Percentiles rank a stretch among this genome's conserved stretches.
These are phyloP conservation scores for Diaporthe ilicicola DNA, from an alignment of 2,329 filamentous ascomycete genomes.

Conservation along the genomic window DNA sequence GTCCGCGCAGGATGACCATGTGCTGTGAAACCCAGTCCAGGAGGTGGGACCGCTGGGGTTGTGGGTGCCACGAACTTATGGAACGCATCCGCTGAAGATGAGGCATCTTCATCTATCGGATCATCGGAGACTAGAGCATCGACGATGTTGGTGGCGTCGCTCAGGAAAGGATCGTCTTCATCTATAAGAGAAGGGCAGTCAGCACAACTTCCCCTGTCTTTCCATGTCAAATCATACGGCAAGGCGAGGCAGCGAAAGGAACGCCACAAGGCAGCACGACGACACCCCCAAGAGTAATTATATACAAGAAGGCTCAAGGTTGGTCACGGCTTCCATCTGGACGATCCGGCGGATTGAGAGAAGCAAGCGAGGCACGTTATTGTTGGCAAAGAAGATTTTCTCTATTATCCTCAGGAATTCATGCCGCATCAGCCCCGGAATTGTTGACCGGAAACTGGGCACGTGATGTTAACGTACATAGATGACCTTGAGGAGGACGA, in stretches of 20 bases:
- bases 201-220: conserved; percentile 44
- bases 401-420: conserved; percentile 38
- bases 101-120: conserved; percentile 35
- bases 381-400: conserved; percentile 31
- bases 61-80: conserved; percentile 11
- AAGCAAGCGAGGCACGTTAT: conserved; percentile 26
- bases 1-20: conserved; percentile 32
- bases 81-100: neutral
- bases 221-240: conserved; percentile 31
- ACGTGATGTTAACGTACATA: conserved; percentile 71
- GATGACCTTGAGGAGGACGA: conserved; percentile 69
- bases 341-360: conserved; percentile 26
- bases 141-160: conserved; percentile 70
- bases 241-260: conserved; percentile 32
- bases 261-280: conserved; percentile 35
- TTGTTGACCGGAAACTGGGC: conserved; percentile 46
- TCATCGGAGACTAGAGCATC: conserved; percentile 75
- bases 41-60: conserved; percentile 28
- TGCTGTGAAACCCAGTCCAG: conserved; percentile 29
- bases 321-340: conserved; percentile 34
- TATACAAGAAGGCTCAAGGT: conserved; percentile 49
- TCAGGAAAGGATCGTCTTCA: conserved; percentile 67
- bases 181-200: conserved; percentile 59
- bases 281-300: conserved; percentile 41
- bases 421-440: conserved; percentile 63